phyloP scores from a whole-genome alignment of 106 monocot genomes.

The Ottelia alismoides region DNA sequence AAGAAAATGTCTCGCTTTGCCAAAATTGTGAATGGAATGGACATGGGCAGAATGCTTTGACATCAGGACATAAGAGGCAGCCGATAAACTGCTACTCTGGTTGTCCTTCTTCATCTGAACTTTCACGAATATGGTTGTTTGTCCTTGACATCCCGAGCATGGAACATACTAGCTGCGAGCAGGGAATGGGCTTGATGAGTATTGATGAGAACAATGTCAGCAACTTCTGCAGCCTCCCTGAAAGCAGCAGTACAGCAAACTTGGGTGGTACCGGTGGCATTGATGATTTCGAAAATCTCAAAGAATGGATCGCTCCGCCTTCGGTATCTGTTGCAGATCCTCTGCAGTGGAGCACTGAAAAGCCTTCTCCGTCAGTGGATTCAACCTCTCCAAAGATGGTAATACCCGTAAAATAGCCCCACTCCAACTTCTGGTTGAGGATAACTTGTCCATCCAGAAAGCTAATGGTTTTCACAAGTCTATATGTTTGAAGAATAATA shows the following conservation, averaged over 20 bases:
- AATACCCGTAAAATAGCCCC: too few species aligned
- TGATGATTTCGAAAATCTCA: constrained; percentile 25
- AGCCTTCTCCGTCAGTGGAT: constrained; percentile 13
- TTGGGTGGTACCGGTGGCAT: constrained; percentile 4
- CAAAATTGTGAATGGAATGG: constrained; percentile 71
- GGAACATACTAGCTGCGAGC: constrained; percentile 29
- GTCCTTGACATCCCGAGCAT: constrained; percentile 27
- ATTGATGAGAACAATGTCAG: constrained; percentile 44
- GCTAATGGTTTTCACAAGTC: too few species aligned
- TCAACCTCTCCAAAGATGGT: too few species aligned
- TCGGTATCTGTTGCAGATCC: constrained; percentile 23
- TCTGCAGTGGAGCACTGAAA: constrained; percentile 15
- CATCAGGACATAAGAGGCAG: constrained; percentile 51
- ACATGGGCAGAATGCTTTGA: constrained; percentile 15
- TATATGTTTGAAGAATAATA: too few species aligned
- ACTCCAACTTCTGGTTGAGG: too few species aligned
- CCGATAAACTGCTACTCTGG: constrained; percentile 71
- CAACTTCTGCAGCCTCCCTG: constrained; percentile 24
- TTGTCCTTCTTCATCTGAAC: constrained; percentile 69
- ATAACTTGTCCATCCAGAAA: too few species aligned
- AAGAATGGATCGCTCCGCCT: constrained; percentile 36
- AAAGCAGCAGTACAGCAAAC: constrained; percentile 21
- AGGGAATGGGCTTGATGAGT: constrained; percentile 50
- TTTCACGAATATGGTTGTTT: constrained; percentile 79
- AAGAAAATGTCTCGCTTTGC: constrained; percentile 69